phyloP scores from a whole-genome alignment of 1,284 basidiomycete genomes.

The Melampsora americana region DNA sequence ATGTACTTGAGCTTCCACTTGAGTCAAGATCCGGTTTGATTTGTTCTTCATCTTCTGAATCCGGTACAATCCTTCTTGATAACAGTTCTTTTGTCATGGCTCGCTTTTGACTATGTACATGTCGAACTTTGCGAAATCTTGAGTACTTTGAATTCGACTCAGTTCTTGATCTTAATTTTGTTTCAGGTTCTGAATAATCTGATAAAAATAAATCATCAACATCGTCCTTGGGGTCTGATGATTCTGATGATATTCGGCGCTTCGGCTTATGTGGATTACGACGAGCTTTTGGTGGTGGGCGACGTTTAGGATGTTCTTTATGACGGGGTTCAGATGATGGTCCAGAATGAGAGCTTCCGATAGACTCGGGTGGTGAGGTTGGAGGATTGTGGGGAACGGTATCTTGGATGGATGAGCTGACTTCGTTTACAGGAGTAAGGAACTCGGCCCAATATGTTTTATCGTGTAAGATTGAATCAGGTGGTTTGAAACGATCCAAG shows the following conservation, averaged over 20 bases:
- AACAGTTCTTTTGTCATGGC: constrained; percentile 18
- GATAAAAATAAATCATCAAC: constrained; percentile 18
- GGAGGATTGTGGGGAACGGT: background rate
- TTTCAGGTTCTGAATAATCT: constrained; percentile 32
- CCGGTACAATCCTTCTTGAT: constrained; percentile 34
- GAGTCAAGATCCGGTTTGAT: background rate
- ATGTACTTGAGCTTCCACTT: background rate
- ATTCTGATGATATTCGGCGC: background rate
- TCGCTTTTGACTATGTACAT: constrained; percentile 3
- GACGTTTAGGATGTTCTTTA: background rate
- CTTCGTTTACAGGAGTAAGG: background rate
- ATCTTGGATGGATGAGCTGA: background rate
- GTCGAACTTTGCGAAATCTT: constrained; percentile 9
- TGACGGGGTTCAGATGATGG: background rate
- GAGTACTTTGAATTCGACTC: background rate
- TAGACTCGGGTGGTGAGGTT: background rate
- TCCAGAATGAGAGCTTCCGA: background rate
- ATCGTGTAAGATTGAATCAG: constrained; percentile 12
- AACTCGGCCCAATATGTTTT: too few species aligned
- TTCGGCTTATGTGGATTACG: too few species aligned
- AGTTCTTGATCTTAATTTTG: constrained; percentile 10
- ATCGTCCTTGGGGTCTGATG: constrained; percentile 20
- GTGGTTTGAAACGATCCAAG: constrained; percentile 28
- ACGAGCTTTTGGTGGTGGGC: background rate
- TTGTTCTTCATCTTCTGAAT: constrained; percentile 25